Evolutionary conservation across 257 asterid species (phyloP), one percentile per base, ranked within the genome.

Genomic region (Nicotiana noctiflora): DNA sequence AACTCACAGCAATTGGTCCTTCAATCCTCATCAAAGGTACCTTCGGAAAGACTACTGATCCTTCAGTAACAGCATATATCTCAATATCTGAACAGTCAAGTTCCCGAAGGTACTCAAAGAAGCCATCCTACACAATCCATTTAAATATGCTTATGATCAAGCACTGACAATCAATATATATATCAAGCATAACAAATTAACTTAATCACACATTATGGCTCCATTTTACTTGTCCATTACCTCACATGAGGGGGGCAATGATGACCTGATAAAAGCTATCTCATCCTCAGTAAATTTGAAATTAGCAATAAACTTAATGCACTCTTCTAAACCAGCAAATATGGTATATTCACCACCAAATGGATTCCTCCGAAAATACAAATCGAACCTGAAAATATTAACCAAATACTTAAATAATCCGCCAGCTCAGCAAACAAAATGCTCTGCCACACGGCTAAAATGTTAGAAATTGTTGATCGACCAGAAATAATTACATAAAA

Each of bases 321-420:
- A 93, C 90, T 95, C 98, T 87, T 95, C 99, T 81, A 95, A 86
- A 80, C 99, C 99, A 83, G 97, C 99, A 89, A 93, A 93, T 59
- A 93, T 84, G 49, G 99, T 93, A 82, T 91, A 95, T 90, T 95
- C 99, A 75, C 98, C 99, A 17, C 99, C 99, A 91, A 93, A 95
- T 5, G 98, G 99, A 79, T 90, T 95, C 68, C 77, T 91, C 76
- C 99, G 89, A 59, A 88, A 92, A 79, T 89, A 95, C 88, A 95
- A 88, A 84, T 95, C 99, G 80, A 92, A 95, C 91, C 99, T 95
- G 92, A 88, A 80, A 37, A 78, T n/a, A 75, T 61, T 77, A 74
- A 70, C 59, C 37, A 46, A 44, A 70, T 14, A 23, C 59, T 6
- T 72, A 1, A 68, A 68, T 9, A 40, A 19, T 40, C 34, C 77